Base-by-base conservation (phyloP, 805 yeast genomes). In the Lipomyces lipofer region DNA sequence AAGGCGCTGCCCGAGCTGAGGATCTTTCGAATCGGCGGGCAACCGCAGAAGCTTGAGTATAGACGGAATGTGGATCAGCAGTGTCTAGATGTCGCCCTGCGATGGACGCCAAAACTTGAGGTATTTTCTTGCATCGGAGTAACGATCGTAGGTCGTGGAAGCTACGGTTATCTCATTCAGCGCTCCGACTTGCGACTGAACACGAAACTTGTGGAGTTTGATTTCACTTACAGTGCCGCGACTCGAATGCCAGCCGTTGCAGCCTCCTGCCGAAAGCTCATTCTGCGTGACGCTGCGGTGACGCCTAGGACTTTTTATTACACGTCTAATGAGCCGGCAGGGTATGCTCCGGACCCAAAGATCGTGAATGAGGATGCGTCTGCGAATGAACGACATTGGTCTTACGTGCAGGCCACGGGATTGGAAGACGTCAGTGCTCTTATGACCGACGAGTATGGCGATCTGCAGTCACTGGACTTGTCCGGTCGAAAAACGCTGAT, bases 71-170 rank as follows among this genome's bases (percentile, higher is more conserved):
- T 56, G 52, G 58, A 56, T 49, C 60, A 52, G 46, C 60, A 56
- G 38, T 48, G 60, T 25, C 35, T 56, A 8, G 60, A 56, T 30
- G 35, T 48, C 7, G 25, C 35, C 17, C 19, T 56, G 12, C 36
- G 49, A 10, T 56, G 60, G 60, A 56, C 49, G 57, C 60, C 60
- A n/a, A 30, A 43, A 27, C 30, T 56, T 13, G 49, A 49, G 17
- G 22, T 32, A 4, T 45, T 52, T 24, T 33, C 45, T 17, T 55
- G 56, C 40, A 49, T 40, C 2, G 52, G 58, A 17, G 33, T 56
- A 9, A 35, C 44, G n/a, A 33, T 56, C 32, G 35, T 55, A n/a
- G 54, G 58, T 4, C 51, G 56, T 5, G 59, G 59, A 17, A 35
- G 43, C 7, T 56, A 56, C 30, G 48, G 46, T 3, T 56, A 52